These are phyloP conservation scores for Colletotrichum coccodes DNA, from an alignment of 2,329 filamentous ascomycete genomes.

Conservation along the genomic window DNA sequence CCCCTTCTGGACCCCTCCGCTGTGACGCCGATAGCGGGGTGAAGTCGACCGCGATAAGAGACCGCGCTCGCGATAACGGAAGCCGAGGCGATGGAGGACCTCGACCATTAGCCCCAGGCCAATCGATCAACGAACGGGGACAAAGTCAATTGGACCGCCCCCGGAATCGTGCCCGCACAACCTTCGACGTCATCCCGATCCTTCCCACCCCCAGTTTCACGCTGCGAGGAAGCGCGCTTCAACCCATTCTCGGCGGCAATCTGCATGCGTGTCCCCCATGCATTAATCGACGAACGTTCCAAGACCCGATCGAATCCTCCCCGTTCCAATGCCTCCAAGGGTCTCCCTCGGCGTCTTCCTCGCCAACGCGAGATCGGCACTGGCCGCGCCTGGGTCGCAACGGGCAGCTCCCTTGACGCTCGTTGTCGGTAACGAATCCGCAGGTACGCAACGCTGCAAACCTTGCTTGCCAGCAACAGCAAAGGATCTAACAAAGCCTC, in stretches of 20 bases:
- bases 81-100: not conserved
- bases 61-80: constrained; percentile 1
- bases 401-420: constrained; percentile 63
- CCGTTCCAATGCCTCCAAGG: constrained; percentile 41
- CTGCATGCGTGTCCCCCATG: not conserved
- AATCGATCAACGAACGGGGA: too few relatives aligned
- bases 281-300: not conserved
- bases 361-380: constrained; percentile 56
- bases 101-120: not conserved
- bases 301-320: too few relatives aligned
- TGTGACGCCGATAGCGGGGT: constrained; percentile 15
- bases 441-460: constrained; percentile 59
- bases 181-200: constrained; percentile 23
- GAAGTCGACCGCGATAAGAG: not conserved
- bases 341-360: constrained; percentile 62
- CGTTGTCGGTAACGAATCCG: constrained; percentile 75
- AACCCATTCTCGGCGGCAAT: not conserved
- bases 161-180: not conserved
- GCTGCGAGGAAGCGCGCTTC: not conserved
- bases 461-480: not conserved
- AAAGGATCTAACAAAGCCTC: not conserved
- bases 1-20: not conserved
- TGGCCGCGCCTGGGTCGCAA: constrained; percentile 55
- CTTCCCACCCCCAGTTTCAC: not conserved
- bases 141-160: constrained; percentile 1